Evolutionary conservation across 1,284 basidiomycete genomes (phyloP), one percentile per base, ranked within the genome.

Genomic region (Microbotryomycetes sp.): DNA sequence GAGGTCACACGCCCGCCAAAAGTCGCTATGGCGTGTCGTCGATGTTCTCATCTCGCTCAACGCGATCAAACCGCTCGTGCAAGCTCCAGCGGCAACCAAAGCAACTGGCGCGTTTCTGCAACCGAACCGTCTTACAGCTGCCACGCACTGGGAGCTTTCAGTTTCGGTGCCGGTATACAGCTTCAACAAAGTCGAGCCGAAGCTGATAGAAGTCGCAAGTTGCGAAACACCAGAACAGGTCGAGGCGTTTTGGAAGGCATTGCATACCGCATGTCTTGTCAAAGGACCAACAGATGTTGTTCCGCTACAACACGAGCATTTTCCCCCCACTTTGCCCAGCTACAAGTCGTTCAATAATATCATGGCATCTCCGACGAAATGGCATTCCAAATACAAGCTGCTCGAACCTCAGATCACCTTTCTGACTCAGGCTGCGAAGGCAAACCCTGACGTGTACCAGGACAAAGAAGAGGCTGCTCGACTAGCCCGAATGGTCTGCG

Each of bases 61-160:
- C 9, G 68, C 89, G 18, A 79, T 81, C 5, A 78, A 77, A 1
- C 85, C 86, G 7, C 72, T 88, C 50, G 76, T 78, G 50, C 73
- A 76, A 1, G n/a, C 47, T 7, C 15, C 41, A 23, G 15, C 2
- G 3, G 31, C 13, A 30, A 30, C 13, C n/a, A 5, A 4, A 23
- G 28, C 16, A 18, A 11, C 11, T 13, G 13, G 9, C 21, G 21
- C 13, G 51, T 0, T 54, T 57, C 27, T 28, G 51, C 26, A 13
- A 28, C 52, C 53, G 3, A 9, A 13, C 24, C 52, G 27, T 6
- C 2, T 26, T 4, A 18, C 74, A 27, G 79, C 83, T 2, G 82
- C 84, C 3, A 69, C 72, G 3, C 85, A 83, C 73, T 88, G 85
- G 85, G 76, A 78, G 30, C 83, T 87, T 72, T 79, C 79, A 54